Evolutionary conservation across 345 rosid genomes (phyloP), one percentile per base, ranked within the genome.

Genomic region (Raphanus sativus): DNA sequence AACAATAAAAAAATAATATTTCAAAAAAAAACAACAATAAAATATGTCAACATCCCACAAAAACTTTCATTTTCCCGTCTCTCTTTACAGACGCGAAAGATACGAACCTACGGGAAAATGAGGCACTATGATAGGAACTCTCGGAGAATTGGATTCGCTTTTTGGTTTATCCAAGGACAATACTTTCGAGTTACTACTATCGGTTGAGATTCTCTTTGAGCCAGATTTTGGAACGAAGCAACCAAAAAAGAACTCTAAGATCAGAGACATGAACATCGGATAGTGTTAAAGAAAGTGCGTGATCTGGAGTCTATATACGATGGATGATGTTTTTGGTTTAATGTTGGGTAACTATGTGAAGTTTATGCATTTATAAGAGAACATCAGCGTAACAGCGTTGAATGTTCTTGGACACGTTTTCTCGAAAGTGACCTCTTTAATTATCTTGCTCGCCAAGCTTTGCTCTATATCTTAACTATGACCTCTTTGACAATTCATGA

Each of bases 21-120:
- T 21, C 21, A 21, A 21, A 21, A 21, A 21, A 21, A 21, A 21
- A 21, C 21, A 21, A 21, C 21, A 21, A 21, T 21, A 21, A 21
- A 21, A 59, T 59, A 29, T 7, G 63, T 54, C 36, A 29, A 60
- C 40, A 69, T 62, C 30, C 48, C 12, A 33, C 9, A 33, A 6
- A n/a, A 21, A 21, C 21, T 28, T 38, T 29, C 12, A 33, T 38
- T 64, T 77, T 8, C 2, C 32, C 54, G 54, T 30, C 29, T 76
- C n/a, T 29, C 73, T 63, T 62, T 75, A 74, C 25, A 79, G 9
- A 6, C 66, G 75, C 16, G 82, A 79, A 36, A 79, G 79, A 11
- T 74, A 74, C 3, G 79, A 74, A 29, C 79, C 75, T 3, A 32
- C 71, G 3, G 79, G 75, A 24, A 74, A 74, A 40, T 79, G 69